Conservation (phyloP, 2,329 filamentous ascomycete species). For the Canariomyces notabilis region DNA sequence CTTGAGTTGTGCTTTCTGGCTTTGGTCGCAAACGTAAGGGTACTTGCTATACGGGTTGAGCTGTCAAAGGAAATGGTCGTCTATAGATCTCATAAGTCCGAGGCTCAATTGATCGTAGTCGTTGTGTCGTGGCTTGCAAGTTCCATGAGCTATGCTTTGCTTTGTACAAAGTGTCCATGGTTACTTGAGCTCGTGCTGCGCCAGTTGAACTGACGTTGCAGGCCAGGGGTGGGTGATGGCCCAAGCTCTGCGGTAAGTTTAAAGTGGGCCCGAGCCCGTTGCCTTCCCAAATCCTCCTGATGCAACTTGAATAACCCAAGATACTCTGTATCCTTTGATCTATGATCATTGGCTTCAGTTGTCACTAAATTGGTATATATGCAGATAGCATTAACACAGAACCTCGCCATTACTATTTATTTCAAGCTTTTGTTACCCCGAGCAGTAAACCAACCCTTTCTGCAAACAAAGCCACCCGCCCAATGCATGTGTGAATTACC, state of each 20-base stretch:
- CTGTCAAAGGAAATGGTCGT: no score
- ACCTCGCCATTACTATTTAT: neutral
- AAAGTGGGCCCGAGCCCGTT: neutral
- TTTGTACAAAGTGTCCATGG: constrained; percentile 14
- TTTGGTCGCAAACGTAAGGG: no score
- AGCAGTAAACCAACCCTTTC: neutral
- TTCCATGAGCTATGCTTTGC: neutral
- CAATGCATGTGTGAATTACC: constrained; percentile 8
- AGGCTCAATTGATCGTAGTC: neutral
- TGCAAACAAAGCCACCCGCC: neutral
- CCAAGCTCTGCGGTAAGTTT: constrained; percentile 17
- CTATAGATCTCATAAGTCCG: neutral
- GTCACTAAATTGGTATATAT: no score
- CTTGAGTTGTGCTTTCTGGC: no score
- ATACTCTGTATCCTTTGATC: no score
- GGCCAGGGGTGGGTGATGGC: constrained; percentile 8
- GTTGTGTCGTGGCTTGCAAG: neutral
- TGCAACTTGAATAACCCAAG: no score
- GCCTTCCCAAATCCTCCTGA: no score
- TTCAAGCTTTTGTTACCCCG: neutral
- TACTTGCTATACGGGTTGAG: no score
- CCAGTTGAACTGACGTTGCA: constrained; percentile 18
- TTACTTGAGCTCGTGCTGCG: constrained; percentile 14
- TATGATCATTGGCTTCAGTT: no score
- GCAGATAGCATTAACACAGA: neutral